Conservation (phyloP, 192 early-diverging fungal species). For the Rhizophagus sp. region DNA sequence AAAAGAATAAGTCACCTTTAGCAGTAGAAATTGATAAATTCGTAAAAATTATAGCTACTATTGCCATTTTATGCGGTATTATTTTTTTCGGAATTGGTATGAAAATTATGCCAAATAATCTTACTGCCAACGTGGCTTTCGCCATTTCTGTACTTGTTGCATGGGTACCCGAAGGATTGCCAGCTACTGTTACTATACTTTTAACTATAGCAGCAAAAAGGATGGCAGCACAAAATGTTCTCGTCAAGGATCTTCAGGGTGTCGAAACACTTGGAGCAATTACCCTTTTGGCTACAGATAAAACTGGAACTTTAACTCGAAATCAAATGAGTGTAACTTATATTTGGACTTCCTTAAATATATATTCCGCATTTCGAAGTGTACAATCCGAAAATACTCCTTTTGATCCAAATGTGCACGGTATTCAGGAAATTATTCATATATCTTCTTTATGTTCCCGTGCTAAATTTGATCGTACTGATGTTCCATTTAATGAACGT, state of each 20-base stretch:
- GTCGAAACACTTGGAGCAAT: constrained; percentile 98
- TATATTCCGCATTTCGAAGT: constrained; percentile 61
- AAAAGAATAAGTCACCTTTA: constrained; percentile 72
- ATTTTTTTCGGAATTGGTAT: constrained; percentile 82
- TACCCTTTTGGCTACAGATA: constrained; percentile 96
- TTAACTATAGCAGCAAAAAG: constrained; percentile 94
- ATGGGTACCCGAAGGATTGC: constrained; percentile 94
- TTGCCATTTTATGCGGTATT: constrained; percentile 72
- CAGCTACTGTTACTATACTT: constrained; percentile 92
- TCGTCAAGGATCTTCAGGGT: constrained; percentile 95
- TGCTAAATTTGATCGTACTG: constrained; percentile 87
- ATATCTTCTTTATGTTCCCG: constrained; percentile 83
- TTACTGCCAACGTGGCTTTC: constrained; percentile 73
- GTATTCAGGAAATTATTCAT: constrained; percentile 75
- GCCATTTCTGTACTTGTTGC: constrained; percentile 87
- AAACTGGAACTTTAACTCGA: constrained; percentile 94
- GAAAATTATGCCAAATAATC: constrained; percentile 40
- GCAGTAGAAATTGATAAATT: constrained; percentile 75
- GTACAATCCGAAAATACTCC: constrained; percentile 44
- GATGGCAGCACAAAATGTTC: constrained; percentile 85
- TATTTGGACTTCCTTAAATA: constrained; percentile 77
- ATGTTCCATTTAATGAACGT: constrained; percentile 82
- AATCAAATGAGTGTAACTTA: constrained; percentile 97
- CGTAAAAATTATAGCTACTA: constrained; percentile 81
- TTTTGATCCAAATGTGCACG: constrained; percentile 55